phyloP scores from a whole-genome alignment of 2,329 filamentous ascomycete species.

The Aspergillus versicolor region DNA sequence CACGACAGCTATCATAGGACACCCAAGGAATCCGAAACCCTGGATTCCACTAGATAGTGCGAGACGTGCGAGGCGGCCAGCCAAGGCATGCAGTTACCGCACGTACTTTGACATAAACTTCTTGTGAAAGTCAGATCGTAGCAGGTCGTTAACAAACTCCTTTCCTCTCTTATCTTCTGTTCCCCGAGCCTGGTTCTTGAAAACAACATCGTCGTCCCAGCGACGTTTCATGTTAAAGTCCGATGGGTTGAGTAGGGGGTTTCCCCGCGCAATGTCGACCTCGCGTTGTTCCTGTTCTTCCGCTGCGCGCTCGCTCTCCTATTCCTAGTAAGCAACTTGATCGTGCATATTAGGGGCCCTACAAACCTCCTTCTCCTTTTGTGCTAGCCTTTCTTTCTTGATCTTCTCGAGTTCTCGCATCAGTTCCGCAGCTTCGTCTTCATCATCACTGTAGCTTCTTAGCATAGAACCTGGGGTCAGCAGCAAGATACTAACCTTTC shows the following conservation, averaged over 20 bases:
- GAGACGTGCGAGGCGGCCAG: not conserved
- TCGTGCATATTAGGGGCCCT: not conserved
- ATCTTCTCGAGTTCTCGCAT: conserved; percentile 94
- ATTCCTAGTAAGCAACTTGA: conserved; percentile 17
- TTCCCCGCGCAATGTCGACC: conserved; percentile 85
- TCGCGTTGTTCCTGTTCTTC: conserved; percentile 81
- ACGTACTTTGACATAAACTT: conserved; percentile 77
- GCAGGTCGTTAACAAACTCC: conserved; percentile 94
- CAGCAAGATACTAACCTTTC: conserved; percentile 49
- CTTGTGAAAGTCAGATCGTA: conserved; percentile 96
- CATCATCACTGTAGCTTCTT: conserved; percentile 58
- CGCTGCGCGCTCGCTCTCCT: conserved; percentile 77
- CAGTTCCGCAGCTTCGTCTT: conserved; percentile 82
- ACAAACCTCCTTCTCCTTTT: conserved; percentile 69
- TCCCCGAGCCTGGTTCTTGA: conserved; percentile 96
- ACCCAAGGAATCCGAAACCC: not conserved
- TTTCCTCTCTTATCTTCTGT: conserved; percentile 90
- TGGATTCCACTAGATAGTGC: not conserved
- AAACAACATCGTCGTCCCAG: conserved; percentile 98
- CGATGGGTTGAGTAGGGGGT: conserved; percentile 82
- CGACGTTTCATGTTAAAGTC: conserved; percentile 83
- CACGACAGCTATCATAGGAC: not conserved
- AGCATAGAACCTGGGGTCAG: conserved; percentile 5
- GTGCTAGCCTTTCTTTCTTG: conserved; percentile 78
- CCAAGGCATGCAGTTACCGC: conserved; percentile 29